Evolutionary conservation across 1,284 basidiomycete species (phyloP).

Genomic region (Microbotryum saponariae): DNA sequence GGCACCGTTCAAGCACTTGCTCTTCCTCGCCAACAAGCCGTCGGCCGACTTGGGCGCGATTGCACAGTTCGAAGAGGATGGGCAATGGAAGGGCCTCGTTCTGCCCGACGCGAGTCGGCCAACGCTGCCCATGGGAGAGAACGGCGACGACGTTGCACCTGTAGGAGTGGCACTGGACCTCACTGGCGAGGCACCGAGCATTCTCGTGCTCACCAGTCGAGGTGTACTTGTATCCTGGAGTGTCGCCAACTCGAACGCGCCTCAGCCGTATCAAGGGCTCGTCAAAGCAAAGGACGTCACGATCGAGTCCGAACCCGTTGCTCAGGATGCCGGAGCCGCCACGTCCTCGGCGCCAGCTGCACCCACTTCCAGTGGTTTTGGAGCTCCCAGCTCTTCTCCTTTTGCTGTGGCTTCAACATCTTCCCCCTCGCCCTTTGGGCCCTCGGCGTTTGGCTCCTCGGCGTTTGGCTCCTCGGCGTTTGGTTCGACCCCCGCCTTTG

Average conservation of each 20-base stretch:
- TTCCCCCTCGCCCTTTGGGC: background rate
- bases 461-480: constrained; percentile 3
- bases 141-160: constrained; percentile 44
- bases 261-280: constrained; percentile 44
- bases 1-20: constrained; percentile 44
- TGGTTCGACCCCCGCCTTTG: background rate
- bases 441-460: background rate
- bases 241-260: constrained; percentile 42
- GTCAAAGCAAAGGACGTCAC: constrained; percentile 29
- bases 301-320: constrained; percentile 10
- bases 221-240: constrained; percentile 48
- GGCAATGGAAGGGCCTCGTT: constrained; percentile 44
- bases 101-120: constrained; percentile 49
- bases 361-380: constrained; percentile 21
- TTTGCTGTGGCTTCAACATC: constrained; percentile 1
- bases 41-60: constrained; percentile 41
- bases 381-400: constrained; percentile 10
- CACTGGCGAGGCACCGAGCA: constrained; percentile 44
- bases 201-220: constrained; percentile 48
- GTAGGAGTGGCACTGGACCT: constrained; percentile 49
- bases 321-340: constrained; percentile 1
- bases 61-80: constrained; percentile 26
- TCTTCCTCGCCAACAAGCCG: constrained; percentile 46
- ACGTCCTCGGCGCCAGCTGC: constrained; percentile 15
- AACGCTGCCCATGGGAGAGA: constrained; percentile 44